Evolutionary conservation across 1,284 basidiomycete species (phyloP).

Genomic region (Puccinia coronata): DNA sequence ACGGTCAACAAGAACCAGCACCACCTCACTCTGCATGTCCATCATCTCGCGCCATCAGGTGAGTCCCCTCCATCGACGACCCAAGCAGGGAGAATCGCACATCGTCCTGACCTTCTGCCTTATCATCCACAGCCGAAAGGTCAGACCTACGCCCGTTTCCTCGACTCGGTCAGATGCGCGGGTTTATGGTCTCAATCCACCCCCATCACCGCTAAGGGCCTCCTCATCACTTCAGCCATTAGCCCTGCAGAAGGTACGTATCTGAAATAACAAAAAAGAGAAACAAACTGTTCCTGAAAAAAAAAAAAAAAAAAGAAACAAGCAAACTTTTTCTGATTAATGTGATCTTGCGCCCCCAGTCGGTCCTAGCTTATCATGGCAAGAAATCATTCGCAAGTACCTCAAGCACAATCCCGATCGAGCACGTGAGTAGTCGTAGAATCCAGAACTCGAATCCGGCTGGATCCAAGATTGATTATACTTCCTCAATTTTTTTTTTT

Average conservation of each 20-base stretch:
- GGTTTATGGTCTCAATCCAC: constrained; percentile 32
- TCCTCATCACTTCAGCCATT: constrained; percentile 7
- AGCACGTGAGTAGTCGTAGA: not conserved
- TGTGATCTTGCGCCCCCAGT: not conserved
- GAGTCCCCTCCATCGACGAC: not conserved
- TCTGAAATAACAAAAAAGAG: no score
- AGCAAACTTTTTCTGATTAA: no score
- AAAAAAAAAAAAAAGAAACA: no score
- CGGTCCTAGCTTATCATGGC: constrained; percentile 51
- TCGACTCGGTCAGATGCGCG: constrained; percentile 33
- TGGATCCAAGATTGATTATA: not conserved
- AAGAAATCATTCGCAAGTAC: constrained; percentile 59
- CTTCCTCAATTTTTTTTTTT: not conserved
- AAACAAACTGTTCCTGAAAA: no score
- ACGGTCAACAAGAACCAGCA: no score
- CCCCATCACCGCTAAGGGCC: constrained; percentile 30
- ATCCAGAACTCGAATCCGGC: not conserved
- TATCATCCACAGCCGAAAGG: constrained; percentile 13
- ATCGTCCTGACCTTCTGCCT: not conserved
- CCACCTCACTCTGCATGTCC: constrained; percentile 18
- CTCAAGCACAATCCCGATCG: constrained; percentile 58
- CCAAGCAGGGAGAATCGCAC: not conserved
- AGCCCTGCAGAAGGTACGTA: not conserved
- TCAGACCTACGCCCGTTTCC: constrained; percentile 38
- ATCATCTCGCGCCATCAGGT: constrained; percentile 36